Percentiles rank a stretch among this genome's conserved stretches.
These are phyloP conservation scores for Podospora comata DNA, from an alignment of 495 filamentous ascomycete genomes.

Conservation along the genomic window DNA sequence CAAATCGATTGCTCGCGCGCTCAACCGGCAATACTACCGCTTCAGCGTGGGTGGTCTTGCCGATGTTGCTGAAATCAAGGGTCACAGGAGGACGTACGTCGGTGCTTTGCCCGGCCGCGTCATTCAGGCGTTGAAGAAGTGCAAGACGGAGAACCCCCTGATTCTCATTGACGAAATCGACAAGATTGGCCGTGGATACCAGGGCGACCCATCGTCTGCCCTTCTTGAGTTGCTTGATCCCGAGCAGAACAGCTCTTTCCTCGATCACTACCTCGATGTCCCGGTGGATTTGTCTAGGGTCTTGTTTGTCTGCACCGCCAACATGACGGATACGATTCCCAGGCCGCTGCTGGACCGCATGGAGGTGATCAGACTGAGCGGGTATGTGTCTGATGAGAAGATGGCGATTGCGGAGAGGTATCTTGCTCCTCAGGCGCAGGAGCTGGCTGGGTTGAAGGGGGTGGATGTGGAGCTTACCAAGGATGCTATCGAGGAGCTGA, in stretches of 20 bases:
- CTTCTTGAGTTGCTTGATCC: conserved; percentile 93
- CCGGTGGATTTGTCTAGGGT: conserved; percentile 98
- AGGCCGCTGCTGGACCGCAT: conserved; percentile 92
- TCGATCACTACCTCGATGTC: conserved; percentile 99
- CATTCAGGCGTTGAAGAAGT: conserved; percentile 98
- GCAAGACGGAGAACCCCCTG: conserved; percentile 95
- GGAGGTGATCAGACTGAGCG: conserved; percentile 96
- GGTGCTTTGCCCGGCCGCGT: conserved; percentile 94
- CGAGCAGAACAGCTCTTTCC: conserved; percentile 94
- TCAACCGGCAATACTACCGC: conserved; percentile 94
- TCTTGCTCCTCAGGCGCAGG: conserved; percentile 85
- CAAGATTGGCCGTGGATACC: conserved; percentile 93
- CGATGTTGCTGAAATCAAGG: conserved; percentile 99
- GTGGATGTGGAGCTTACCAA: conserved; percentile 81
- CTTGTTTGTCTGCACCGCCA: conserved; percentile 97
- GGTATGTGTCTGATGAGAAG: conserved; percentile 98
- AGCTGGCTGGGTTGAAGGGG: conserved; percentile 83
- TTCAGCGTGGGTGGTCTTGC: conserved; percentile 97
- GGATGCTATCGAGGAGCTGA: conserved; percentile 89
- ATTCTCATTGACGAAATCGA: conserved; percentile 97
- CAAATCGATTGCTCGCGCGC: conserved; percentile 91
- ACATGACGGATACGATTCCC: conserved; percentile 98
- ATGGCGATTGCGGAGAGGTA: conserved; percentile 97
- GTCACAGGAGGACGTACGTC: conserved; percentile 93
- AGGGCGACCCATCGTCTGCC: conserved; percentile 94